Percentiles rank a stretch among this genome's conserved stretches.
These are phyloP conservation scores for Naganishia albida DNA, from an alignment of 1,284 basidiomycete genomes.

Conservation along the genomic window DNA sequence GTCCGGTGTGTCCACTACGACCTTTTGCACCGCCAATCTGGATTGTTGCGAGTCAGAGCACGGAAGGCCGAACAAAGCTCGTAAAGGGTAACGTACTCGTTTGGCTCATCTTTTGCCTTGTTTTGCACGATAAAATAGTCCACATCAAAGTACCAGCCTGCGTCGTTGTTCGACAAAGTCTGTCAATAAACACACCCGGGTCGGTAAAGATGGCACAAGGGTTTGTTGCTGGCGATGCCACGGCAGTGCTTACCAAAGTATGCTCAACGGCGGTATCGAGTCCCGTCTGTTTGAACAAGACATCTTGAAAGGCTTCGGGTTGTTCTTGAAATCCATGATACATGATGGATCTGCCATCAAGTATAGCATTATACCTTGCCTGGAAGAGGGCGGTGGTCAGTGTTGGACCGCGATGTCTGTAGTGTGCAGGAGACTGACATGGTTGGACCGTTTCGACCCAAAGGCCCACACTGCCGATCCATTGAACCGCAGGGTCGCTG, in stretches of 20 bases:
- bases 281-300: conserved; percentile 22
- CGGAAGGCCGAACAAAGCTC: too few species aligned
- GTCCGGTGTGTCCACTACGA: not conserved
- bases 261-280: conserved; percentile 4
- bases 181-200: not conserved
- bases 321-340: not conserved
- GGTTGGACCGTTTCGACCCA: conserved; percentile 14
- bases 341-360: conserved; percentile 3
- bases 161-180: conserved; percentile 7
- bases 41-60: too few species aligned
- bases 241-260: not conserved
- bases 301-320: conserved; percentile 5
- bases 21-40: conserved; percentile 4
- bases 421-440: not conserved
- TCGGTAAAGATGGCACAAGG: not conserved
- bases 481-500: conserved; percentile 14
- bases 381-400: not conserved
- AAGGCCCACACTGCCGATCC: conserved; percentile 19
- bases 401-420: not conserved
- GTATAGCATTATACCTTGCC: not conserved
- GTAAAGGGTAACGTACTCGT: conserved; percentile 5
- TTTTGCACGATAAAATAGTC: conserved; percentile 17
- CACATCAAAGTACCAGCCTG: conserved; percentile 9
- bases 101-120: not conserved
- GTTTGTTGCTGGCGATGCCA: not conserved